Conservation (phyloP, 108 stramenopile genomes). For the Cyclotella atomus region DNA sequence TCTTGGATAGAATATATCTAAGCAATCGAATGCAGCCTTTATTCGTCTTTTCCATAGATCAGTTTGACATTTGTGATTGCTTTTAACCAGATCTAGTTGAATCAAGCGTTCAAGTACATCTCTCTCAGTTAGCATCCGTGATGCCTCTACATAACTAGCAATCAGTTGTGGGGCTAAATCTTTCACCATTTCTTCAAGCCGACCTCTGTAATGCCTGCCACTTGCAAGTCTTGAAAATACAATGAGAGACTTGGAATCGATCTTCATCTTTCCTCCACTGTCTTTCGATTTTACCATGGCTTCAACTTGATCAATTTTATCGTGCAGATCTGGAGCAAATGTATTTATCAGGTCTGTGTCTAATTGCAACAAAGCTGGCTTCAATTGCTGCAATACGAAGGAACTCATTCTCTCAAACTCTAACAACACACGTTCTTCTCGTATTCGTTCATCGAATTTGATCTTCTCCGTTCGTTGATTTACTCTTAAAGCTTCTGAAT, state of each 20-base stretch:
- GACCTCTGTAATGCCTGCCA: slow-evolving; percentile 28
- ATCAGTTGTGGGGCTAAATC: slow-evolving; percentile 23
- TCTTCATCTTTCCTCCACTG: background rate
- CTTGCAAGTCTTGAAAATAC: slow-evolving; percentile 16
- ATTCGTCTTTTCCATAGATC: slow-evolving; percentile 15
- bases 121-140: slow-evolving; percentile 15
- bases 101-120: slow-evolving; percentile 31
- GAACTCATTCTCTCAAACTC: slow-evolving; percentile 28
- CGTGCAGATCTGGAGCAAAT: slow-evolving; percentile 11
- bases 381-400: slow-evolving; percentile 20
- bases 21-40: slow-evolving; percentile 19
- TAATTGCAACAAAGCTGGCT: slow-evolving; percentile 24
- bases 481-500: background rate
- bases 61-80: background rate
- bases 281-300: background rate
- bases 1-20: slow-evolving; percentile 20
- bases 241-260: background rate
- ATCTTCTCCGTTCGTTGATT: slow-evolving; percentile 1
- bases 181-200: slow-evolving; percentile 11
- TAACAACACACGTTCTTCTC: slow-evolving; percentile 24
- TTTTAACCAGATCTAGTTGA: slow-evolving; percentile 15
- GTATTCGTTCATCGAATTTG: slow-evolving; percentile 29
- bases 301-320: slow-evolving; percentile 19
- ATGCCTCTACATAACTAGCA: slow-evolving; percentile 17
- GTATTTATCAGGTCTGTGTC: slow-evolving; percentile 10